These are phyloP conservation scores for Trichocladium uniseriatum DNA, from an alignment of 495 filamentous ascomycete genomes.

Conservation along the genomic window DNA sequence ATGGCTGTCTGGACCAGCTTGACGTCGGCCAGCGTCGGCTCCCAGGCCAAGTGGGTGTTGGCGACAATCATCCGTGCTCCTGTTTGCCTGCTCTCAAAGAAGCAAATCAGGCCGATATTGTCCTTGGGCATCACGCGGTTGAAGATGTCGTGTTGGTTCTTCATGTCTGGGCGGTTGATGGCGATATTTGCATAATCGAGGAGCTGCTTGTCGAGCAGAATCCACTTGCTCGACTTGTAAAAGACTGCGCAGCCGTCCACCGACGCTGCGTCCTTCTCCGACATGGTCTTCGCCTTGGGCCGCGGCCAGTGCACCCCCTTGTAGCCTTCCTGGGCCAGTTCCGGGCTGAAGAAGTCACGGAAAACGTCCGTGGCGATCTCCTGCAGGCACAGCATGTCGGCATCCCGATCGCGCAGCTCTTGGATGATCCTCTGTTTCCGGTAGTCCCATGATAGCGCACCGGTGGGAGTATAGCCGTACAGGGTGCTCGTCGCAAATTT, in stretches of 20 bases:
- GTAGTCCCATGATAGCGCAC: constrained; percentile 74
- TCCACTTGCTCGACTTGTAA: constrained; percentile 86
- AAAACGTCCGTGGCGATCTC: constrained; percentile 87
- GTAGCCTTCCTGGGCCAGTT: constrained; percentile 76
- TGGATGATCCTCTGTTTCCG: constrained; percentile 69
- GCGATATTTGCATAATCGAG: constrained; percentile 87
- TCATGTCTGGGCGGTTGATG: constrained; percentile 89
- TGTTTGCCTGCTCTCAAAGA: constrained; percentile 82
- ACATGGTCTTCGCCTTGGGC: constrained; percentile 80
- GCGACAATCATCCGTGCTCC: constrained; percentile 83
- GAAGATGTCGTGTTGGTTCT: constrained; percentile 90
- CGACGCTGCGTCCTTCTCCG: constrained; percentile 68
- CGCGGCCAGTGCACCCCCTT: constrained; percentile 88
- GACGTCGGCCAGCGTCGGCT: constrained; percentile 80
- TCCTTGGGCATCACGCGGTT: constrained; percentile 97
- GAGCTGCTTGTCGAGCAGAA: constrained; percentile 83
- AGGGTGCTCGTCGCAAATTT: constrained; percentile 70
- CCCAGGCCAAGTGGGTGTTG: constrained; percentile 92
- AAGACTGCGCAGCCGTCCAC: constrained; percentile 97
- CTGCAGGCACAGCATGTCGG: constrained; percentile 87
- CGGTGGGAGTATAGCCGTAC: constrained; percentile 82
- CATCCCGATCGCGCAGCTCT: constrained; percentile 68
- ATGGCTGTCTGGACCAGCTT: constrained; percentile 93
- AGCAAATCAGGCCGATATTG: constrained; percentile 81
- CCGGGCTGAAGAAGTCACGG: constrained; percentile 75